Base-by-base conservation (phyloP, 208 protist species). In the Porcisia deanei region DNA sequence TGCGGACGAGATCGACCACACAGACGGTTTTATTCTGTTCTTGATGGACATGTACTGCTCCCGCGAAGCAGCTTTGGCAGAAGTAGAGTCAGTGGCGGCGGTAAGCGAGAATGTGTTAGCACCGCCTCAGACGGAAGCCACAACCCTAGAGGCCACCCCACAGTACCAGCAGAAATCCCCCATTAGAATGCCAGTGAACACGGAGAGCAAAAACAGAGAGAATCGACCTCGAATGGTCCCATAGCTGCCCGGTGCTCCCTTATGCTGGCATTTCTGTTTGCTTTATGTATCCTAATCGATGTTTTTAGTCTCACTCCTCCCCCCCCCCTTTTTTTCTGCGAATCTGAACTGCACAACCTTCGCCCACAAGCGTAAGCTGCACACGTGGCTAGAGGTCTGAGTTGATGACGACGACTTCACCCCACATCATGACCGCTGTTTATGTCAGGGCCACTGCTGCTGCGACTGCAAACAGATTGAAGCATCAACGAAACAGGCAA, bases 41-140 rank as follows among this genome's bases (percentile, higher is more conserved):
- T 76, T 96, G 57, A 89, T 96, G 79, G 72, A 95, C 68, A 96
- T 96, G 92, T 96, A 94, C 82, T 71, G 59, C 25, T 84, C 85
- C 30, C 88, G 91, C 5, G 88, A 91, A 45, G 85, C 82, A 30
- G 79, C 67, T 6, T 52, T 68, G 2, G 65, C 63, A 25, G 77
- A 60, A 22, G 55, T 80, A 49, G 81, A 80, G 55, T 70, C 52
- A 25, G 77, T 18, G 1, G 72, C 25, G 45, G n/a, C 34, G 9
- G 71, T 37, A 18, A 58, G 53, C 30, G 73, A 77, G 59, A 74
- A 73, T 9, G 76, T 57, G 25, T 47, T 53, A 30, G 77, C 73
- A 2, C 6, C 72, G 0, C 55, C 73, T 4, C 39, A 49, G 20
- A 41, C 59, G 16, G 68, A 79, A 39, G 34, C 45, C 20, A 74